Evolutionary conservation across 2,329 filamentous ascomycete species (phyloP).

Genomic region (Colletotrichum sp.): DNA sequence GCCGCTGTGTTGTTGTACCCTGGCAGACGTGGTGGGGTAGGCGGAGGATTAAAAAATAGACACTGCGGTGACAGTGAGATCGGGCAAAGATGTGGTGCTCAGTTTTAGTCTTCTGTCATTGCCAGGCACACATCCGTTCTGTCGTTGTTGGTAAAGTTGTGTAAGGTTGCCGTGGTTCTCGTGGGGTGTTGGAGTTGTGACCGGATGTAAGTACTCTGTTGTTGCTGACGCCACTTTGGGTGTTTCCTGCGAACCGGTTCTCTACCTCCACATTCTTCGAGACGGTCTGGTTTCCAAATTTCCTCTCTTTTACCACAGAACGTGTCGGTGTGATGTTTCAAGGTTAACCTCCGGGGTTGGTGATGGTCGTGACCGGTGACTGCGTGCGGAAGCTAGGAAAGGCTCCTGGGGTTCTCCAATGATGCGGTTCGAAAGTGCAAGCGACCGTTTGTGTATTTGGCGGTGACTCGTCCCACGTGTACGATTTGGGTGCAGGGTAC

Average conservation of each 20-base stretch:
- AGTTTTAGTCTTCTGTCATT: conserved; percentile 7
- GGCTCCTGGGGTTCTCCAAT: neutral
- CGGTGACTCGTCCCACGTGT: conserved; percentile 22
- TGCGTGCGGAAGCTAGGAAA: neutral
- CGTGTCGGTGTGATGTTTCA: neutral
- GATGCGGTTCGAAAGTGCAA: neutral
- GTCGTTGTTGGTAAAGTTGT: neutral
- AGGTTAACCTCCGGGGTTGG: neutral
- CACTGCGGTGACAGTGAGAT: neutral
- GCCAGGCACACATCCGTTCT: neutral
- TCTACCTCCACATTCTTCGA: conserved; percentile 6
- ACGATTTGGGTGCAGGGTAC: conserved; percentile 7
- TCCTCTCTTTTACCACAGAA: neutral
- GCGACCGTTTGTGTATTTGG: conserved; percentile 1
- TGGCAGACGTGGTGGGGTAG: conserved; percentile 1
- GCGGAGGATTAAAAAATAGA: neutral
- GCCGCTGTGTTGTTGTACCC: neutral
- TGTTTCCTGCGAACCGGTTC: neutral
- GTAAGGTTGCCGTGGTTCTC: conserved; percentile 8
- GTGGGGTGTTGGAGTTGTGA: neutral
- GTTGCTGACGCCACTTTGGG: neutral
- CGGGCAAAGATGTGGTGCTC: neutral
- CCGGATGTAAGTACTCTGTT: conserved; percentile 4
- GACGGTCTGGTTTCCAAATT: neutral
- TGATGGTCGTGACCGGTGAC: neutral